Evolutionary conservation across 352 stramenopile genomes (phyloP), one percentile per base, ranked within the genome.

Genomic region (Globisporangium rhizosaccharum): DNA sequence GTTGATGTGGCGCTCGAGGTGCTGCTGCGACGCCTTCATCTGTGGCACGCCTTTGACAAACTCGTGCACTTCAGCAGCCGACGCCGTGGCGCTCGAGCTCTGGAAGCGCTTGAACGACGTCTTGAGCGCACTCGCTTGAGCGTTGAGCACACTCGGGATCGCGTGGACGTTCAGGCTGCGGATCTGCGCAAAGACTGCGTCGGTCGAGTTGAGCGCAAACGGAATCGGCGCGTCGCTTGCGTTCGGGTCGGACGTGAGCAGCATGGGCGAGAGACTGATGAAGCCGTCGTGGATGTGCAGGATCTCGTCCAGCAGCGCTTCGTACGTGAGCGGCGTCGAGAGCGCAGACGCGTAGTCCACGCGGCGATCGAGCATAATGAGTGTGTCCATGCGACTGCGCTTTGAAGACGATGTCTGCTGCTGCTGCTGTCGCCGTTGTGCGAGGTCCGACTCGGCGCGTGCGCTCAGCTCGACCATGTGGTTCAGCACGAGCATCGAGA

Each of bases 301-400:
- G 1, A 90, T 50, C 53, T 91, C 79, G 56, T 87, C 75, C 18
- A 94, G 37, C 5, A 89, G 66, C 15, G 80, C 80, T 33, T 91
- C 82, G 42, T 88, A 85, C 28, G 82, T 92, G 14, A 94, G 68
- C 10, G 84, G 79, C 3, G 73, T 88, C 2, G 65, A 88, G 11
- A 94, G 66, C 3, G 76, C 73, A 1, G 82, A 86, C 7, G 75
- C 84, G 46, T 82, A 85, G 66, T 94, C 84, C 11, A 90, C 65
- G 54, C 66, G 74, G 1, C 84, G 78, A 52, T 94, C 84, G 4
- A 94, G 60, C 42, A 93, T 14, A n/a, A 92, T 63, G 23, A 90
- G 67, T n/a, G 81, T 87, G 36, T 86, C 59, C 7, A 86, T 70
- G 23, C 53, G 54, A n/a, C 61, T 75, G 3, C 51, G 33, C 18